These are phyloP conservation scores for Pterocarpus macrocarpus DNA, from an alignment of 306 rosid species.

Conservation along the genomic window DNA sequence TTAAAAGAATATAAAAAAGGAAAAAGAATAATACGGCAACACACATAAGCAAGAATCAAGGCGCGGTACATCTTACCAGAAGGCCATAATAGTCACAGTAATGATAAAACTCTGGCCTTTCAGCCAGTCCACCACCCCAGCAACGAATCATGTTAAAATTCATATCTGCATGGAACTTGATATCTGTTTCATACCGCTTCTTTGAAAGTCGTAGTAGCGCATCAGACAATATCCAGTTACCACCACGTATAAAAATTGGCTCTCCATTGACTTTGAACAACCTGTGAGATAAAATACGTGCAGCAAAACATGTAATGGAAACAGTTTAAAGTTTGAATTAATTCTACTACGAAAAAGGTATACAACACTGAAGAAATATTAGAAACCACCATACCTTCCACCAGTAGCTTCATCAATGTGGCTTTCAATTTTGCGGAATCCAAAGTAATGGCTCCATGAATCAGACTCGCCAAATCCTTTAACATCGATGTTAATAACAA, in stretches of 20 bases:
- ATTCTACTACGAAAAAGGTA: background rate
- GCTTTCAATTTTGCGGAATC: slow-evolving; percentile 93
- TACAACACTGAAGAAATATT: background rate
- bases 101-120: slow-evolving; percentile 93
- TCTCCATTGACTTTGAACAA: slow-evolving; percentile 97
- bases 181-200: slow-evolving; percentile 84
- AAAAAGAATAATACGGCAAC: slow-evolving; percentile 24
- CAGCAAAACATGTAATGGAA: slow-evolving; percentile 24
- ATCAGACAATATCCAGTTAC: slow-evolving; percentile 97
- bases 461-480: slow-evolving; percentile 90
- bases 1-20: slow-evolving; percentile 1
- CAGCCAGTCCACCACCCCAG: slow-evolving; percentile 97
- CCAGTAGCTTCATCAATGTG: slow-evolving; percentile 80
- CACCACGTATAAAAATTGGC: slow-evolving; percentile 91
- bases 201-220: slow-evolving; percentile 89
- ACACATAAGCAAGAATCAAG: slow-evolving; percentile 32
- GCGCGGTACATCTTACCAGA: slow-evolving; percentile 63
- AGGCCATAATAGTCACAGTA: slow-evolving; percentile 92
- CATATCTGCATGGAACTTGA: slow-evolving; percentile 97
- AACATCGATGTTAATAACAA: slow-evolving; percentile 70
- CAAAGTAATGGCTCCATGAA: slow-evolving; percentile 81
- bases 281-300: slow-evolving; percentile 54
- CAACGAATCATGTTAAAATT: slow-evolving; percentile 97
- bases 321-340: slow-evolving; percentile 19
- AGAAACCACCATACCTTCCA: slow-evolving; percentile 69